Conservation (phyloP, 2,329 filamentous ascomycete species). For the Fusarium sp. region DNA sequence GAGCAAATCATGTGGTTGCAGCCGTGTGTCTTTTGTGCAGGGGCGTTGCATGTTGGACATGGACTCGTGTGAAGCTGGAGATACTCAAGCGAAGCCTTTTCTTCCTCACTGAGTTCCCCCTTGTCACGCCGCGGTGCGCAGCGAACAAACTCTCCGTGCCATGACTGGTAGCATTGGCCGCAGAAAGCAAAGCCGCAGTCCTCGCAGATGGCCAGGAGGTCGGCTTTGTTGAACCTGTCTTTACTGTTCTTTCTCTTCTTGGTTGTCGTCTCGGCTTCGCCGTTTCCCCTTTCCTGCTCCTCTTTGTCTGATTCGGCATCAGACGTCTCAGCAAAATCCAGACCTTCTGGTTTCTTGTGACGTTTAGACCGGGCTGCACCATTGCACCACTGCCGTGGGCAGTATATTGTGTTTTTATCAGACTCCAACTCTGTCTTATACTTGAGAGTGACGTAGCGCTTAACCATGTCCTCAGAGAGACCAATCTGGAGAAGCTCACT, state of each 20-base stretch:
- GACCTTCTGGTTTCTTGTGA: slow-evolving; percentile 75
- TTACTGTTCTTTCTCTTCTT: slow-evolving; percentile 40
- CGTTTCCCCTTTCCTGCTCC: slow-evolving; percentile 51
- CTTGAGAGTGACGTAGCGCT: slow-evolving; percentile 89
- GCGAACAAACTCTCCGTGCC: slow-evolving; percentile 88
- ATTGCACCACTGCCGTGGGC: slow-evolving; percentile 91
- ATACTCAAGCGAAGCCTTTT: slow-evolving; percentile 88
- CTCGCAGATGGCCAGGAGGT: slow-evolving; percentile 85
- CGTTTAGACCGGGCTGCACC: slow-evolving; percentile 83
- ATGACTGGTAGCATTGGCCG: slow-evolving; percentile 74
- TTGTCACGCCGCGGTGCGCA: slow-evolving; percentile 74
- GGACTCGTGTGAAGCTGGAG: slow-evolving; percentile 83
- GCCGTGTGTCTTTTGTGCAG: slow-evolving; percentile 89
- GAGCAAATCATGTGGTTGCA: slow-evolving; percentile 98
- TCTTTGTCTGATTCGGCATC: slow-evolving; percentile 63
- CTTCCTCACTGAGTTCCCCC: slow-evolving; percentile 82
- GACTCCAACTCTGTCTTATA: slow-evolving; percentile 93
- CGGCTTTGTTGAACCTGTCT: slow-evolving; percentile 59
- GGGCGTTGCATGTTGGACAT: slow-evolving; percentile 87
- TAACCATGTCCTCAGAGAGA: slow-evolving; percentile 75
- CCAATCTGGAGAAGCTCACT: slow-evolving; percentile 86
- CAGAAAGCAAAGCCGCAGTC: slow-evolving; percentile 94
- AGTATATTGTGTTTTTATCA: slow-evolving; percentile 92
- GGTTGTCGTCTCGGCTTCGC: slow-evolving; percentile 32
- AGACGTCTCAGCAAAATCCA: slow-evolving; percentile 68